phyloP scores from a whole-genome alignment of 202 grass and related monocot genomes.

The Setaria viridis region DNA sequence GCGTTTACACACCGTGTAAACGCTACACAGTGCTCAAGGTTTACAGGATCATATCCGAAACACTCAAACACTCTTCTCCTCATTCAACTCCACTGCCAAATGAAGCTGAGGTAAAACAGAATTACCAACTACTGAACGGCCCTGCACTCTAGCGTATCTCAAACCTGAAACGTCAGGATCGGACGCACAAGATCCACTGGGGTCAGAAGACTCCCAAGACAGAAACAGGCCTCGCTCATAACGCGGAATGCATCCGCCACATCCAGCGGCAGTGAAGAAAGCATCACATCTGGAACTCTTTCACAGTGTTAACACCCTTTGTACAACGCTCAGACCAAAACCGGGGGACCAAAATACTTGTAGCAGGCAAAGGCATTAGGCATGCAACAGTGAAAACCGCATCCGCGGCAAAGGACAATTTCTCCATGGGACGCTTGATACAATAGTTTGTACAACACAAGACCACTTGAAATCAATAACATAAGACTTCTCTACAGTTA shows the following conservation, averaged over 20 bases:
- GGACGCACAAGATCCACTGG: background rate
- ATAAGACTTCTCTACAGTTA: slow-evolving; percentile 40
- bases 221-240: background rate
- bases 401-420: background rate
- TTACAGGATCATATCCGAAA: background rate
- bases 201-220: background rate
- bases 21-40: too few species aligned
- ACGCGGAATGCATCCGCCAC: background rate
- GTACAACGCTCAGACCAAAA: slow-evolving; percentile 31
- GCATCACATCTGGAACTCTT: slow-evolving; percentile 10
- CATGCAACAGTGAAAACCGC: background rate
- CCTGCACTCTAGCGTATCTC: background rate
- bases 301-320: slow-evolving; percentile 1
- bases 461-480: slow-evolving; percentile 33
- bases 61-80: background rate
- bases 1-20: too few species aligned
- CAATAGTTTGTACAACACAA: slow-evolving; percentile 50
- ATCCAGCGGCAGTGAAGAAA: background rate
- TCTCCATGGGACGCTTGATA: slow-evolving; percentile 30
- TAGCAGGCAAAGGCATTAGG: slow-evolving; percentile 14
- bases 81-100: too few species aligned
- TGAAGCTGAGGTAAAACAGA: too few species aligned
- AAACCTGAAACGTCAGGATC: background rate
- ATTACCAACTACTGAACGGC: background rate
- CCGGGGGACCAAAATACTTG: background rate